Percentiles rank a stretch among this genome's conserved stretches.
phyloP scores from a whole-genome alignment of 2,329 filamentous ascomycete genomes.

The Xylariaceae sp. region DNA sequence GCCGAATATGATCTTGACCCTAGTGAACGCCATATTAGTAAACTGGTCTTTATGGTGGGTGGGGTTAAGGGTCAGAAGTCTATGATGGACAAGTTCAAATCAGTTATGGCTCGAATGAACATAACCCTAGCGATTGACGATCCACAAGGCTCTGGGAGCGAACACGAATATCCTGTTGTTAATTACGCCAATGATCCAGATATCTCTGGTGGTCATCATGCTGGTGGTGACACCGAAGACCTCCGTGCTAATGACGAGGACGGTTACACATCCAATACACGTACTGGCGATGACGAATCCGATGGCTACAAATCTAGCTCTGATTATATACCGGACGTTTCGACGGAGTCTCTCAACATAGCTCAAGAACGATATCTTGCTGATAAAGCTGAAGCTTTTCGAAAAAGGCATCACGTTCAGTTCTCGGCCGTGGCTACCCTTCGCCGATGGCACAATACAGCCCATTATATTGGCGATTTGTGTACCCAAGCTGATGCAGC shows the following conservation, averaged over 20 bases:
- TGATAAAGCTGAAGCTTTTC: slow-evolving; percentile 37
- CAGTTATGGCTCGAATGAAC: slow-evolving; percentile 70
- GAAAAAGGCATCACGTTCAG: slow-evolving; percentile 34
- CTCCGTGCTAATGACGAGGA: slow-evolving; percentile 30
- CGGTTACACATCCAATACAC: not conserved
- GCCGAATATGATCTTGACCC: slow-evolving; percentile 71
- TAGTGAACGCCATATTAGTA: slow-evolving; percentile 78
- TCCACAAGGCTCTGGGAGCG: not conserved
- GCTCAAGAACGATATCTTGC: slow-evolving; percentile 22
- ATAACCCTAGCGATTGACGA: slow-evolving; percentile 71
- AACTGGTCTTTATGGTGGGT: slow-evolving; percentile 81
- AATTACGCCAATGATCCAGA: not conserved
- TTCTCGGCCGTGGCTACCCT: slow-evolving; percentile 35
- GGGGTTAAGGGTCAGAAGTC: slow-evolving; percentile 63
- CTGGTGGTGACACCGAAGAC: slow-evolving; percentile 25
- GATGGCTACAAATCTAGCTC: slow-evolving; percentile 4
- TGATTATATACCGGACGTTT: not conserved
- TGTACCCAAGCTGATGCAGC: slow-evolving; percentile 35
- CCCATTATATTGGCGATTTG: slow-evolving; percentile 31
- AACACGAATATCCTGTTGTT: slow-evolving; percentile 42
- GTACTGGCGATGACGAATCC: slow-evolving; percentile 3
- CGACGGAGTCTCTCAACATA: slow-evolving; percentile 13
- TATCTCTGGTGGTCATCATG: not conserved
- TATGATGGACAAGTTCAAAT: slow-evolving; percentile 73
- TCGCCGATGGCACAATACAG: slow-evolving; percentile 40